Evolutionary conservation across 2,329 filamentous ascomycete species (phyloP).

Genomic region (Fusarium pilosicola): DNA sequence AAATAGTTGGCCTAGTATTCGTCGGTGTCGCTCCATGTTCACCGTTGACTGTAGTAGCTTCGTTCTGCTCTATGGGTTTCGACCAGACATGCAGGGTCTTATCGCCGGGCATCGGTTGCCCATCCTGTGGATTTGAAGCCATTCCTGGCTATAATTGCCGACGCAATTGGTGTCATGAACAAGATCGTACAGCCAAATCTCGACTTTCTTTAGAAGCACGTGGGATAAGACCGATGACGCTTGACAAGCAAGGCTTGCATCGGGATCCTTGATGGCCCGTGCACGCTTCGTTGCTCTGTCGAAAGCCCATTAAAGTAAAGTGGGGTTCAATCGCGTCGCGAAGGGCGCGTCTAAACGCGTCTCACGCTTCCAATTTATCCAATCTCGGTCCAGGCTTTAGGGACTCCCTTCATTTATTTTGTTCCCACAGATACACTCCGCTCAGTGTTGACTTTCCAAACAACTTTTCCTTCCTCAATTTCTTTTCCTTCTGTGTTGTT

Average conservation of each 20-base stretch:
- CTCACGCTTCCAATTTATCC: slow-evolving; percentile 38
- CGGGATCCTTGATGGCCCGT: slow-evolving; percentile 32
- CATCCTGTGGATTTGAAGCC: slow-evolving; percentile 46
- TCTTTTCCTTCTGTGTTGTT: slow-evolving; percentile 5
- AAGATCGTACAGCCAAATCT: slow-evolving; percentile 26
- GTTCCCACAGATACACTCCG: slow-evolving; percentile 38
- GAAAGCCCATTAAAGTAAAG: slow-evolving; percentile 49
- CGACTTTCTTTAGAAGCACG: slow-evolving; percentile 28
- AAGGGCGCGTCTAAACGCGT: slow-evolving; percentile 49
- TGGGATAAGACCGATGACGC: slow-evolving; percentile 44
- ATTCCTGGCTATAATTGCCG: slow-evolving; percentile 49
- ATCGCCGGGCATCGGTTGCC: slow-evolving; percentile 39
- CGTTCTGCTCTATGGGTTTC: slow-evolving; percentile 46
- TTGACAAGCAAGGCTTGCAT: slow-evolving; percentile 33
- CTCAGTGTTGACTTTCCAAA: slow-evolving; percentile 37
- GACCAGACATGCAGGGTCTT: slow-evolving; percentile 52
- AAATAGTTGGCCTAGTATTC: slow-evolving; percentile 53
- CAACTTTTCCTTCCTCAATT: slow-evolving; percentile 11
- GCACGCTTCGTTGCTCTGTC: slow-evolving; percentile 28
- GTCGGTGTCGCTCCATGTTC: slow-evolving; percentile 34
- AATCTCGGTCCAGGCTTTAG: slow-evolving; percentile 42
- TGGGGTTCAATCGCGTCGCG: slow-evolving; percentile 43
- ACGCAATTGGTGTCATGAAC: slow-evolving; percentile 43
- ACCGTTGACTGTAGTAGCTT: slow-evolving; percentile 28
- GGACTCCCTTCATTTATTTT: slow-evolving; percentile 31